These are phyloP conservation scores for Pythium periplocum DNA, from an alignment of 352 stramenopile genomes.

Conservation along the genomic window DNA sequence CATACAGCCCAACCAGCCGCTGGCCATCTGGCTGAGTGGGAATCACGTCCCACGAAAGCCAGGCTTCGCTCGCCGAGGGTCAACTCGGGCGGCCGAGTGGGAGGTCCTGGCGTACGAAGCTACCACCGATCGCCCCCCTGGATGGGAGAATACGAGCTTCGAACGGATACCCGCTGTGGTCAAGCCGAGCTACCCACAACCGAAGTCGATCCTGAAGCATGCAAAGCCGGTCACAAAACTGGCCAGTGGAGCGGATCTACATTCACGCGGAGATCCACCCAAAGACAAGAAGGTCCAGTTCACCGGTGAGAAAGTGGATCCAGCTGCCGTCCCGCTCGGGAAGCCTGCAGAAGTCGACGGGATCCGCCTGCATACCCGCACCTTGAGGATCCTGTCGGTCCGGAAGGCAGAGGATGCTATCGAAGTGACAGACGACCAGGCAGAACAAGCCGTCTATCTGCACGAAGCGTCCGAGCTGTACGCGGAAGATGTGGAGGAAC, in stretches of 20 bases:
- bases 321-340: too few species aligned
- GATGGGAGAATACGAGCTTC: not conserved
- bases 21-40: not conserved
- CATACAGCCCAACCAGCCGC: not conserved
- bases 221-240: too few species aligned
- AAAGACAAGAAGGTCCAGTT: too few species aligned
- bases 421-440: conserved; percentile 4
- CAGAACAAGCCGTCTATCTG: not conserved
- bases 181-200: not conserved
- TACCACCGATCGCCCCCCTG: not conserved
- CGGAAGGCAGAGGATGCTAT: conserved; percentile 2
- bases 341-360: too few species aligned
- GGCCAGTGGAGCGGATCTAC: not conserved
- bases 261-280: too few species aligned
- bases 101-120: not conserved
- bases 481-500: conserved; percentile 10
- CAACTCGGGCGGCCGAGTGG: not conserved
- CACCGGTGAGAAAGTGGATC: too few species aligned
- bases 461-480: conserved; percentile 10
- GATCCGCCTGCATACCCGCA: too few species aligned
- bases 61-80: not conserved
- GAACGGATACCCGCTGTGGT: not conserved
- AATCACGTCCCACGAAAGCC: not conserved
- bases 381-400: too few species aligned
- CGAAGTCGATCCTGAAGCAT: not conserved